Conservation (phyloP, 1,284 basidiomycete species). For the Ustilago curta region DNA sequence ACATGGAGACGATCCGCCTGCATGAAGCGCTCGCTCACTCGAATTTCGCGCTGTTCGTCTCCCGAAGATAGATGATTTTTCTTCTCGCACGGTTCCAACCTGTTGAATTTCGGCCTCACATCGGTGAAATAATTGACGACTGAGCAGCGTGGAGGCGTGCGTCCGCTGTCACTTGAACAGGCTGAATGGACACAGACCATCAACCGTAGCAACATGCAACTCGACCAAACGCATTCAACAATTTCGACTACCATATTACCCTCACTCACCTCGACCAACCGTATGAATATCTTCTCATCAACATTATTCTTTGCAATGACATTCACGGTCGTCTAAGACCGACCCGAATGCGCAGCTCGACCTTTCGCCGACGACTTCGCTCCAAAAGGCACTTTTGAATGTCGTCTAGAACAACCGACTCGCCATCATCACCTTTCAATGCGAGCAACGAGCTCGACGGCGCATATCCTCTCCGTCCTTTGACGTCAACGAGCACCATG, state of each 20-base stretch:
- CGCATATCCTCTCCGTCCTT: conserved; percentile 27
- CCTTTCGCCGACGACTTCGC: neutral
- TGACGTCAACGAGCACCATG: conserved; percentile 24
- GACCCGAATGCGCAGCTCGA: conserved; percentile 5
- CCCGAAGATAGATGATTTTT: conserved; percentile 2
- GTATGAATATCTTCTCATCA: neutral
- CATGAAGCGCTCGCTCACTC: conserved; percentile 21
- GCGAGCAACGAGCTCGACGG: conserved; percentile 21
- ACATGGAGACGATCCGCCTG: conserved; percentile 36
- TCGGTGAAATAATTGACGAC: neutral
- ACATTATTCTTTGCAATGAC: conserved; percentile 1
- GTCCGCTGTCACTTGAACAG: neutral
- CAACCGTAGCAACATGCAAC: neutral
- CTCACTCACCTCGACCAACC: neutral
- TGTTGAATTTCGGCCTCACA: conserved; percentile 5
- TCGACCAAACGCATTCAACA: neutral
- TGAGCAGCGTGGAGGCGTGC: conserved; percentile 10
- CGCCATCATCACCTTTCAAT: conserved; percentile 14
- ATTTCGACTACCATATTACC: neutral
- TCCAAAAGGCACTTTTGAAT: conserved; percentile 22
- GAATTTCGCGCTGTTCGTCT: conserved; percentile 19
- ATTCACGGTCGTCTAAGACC: neutral
- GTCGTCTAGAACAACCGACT: conserved; percentile 22
- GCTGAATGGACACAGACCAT: conserved; percentile 12
- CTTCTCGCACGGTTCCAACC: conserved; percentile 38